Evolutionary conservation across 768 basidiomycete genomes (phyloP).

Genomic region (Rhodosporidiobolus odoratus): DNA sequence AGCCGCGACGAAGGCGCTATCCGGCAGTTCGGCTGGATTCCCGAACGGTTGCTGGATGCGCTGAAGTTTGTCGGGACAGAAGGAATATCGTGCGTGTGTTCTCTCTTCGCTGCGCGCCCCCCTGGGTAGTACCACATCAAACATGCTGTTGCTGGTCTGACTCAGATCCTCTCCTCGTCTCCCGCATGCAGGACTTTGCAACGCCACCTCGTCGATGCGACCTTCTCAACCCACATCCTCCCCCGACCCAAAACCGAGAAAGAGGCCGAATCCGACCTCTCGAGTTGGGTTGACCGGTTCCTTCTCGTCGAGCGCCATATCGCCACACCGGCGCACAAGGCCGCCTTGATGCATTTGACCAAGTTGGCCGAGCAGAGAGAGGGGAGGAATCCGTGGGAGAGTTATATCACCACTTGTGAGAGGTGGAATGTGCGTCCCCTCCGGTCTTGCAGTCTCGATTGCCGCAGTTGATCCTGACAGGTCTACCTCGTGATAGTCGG

Average conservation of each 20-base stretch:
- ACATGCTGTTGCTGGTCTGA: too few relatives aligned
- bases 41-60: constrained; percentile 62
- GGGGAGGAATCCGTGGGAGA: constrained; percentile 65
- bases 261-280: constrained; percentile 57
- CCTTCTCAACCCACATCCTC: constrained; percentile 68
- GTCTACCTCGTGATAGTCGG: constrained; percentile 58
- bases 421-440: constrained; percentile 66
- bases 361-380: constrained; percentile 58
- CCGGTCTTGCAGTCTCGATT: neutral
- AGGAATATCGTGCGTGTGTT: neutral
- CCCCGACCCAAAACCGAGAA: constrained; percentile 60
- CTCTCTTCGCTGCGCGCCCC: neutral
- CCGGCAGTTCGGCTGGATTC: constrained; percentile 88
- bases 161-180: neutral
- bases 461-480: neutral
- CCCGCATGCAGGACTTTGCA: neutral
- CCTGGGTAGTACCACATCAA: neutral
- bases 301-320: constrained; percentile 67
- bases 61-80: neutral
- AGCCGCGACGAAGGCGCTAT: constrained; percentile 67
- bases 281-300: constrained; percentile 76
- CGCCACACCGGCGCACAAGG: constrained; percentile 55
- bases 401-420: constrained; percentile 67
- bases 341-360: constrained; percentile 58
- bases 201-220: constrained; percentile 60